Base-by-base conservation (phyloP, 179 eudicot species). In the Amaranthus tricolor region DNA sequence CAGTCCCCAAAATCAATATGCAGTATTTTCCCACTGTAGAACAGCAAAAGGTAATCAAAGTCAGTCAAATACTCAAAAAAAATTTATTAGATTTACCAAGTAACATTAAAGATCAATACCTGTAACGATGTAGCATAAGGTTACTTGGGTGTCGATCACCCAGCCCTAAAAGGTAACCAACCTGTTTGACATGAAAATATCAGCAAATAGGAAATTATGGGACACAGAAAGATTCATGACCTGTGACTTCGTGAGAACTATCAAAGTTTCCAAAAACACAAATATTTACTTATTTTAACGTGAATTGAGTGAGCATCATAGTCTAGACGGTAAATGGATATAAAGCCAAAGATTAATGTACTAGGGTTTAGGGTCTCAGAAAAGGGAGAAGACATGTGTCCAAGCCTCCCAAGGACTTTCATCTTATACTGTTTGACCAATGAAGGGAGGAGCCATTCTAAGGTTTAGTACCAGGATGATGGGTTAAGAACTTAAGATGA, bases 131-230 rank as follows among this genome's bases (percentile, higher is more conserved):
- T 77, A 96, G 87, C 99, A 96, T 96, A 65, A 96, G 90, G 81
- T 96, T 96, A 82, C 99, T 96, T 61, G 99, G 99, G 87, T 96
- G 99, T 70, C 99, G 96, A 89, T 96, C 98, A 70, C 99, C 98
- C 82, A 96, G 84, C 76, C 99, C 99, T 86, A 96, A 97, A 77
- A 96, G 93, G 86, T 96, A 96, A 59, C 99, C 99, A 74, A 96
- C 99, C 99, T 96, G 86, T 78, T 60, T 68, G 74, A 82, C 20
- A 66, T 61, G 54, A 48, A 31, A 64, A 71, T 53, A 49, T 57
- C 50, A 76, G 58, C 45, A 60, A 52, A 55, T 20, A 4, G 19
- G 52, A 55, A 15, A 15, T 6, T 31, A 13, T 59, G 24, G 49
- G 21, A 19, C 58, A 49, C 11, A 43, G 20, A 50, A 45, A 57